phyloP scores from a whole-genome alignment of 2,329 filamentous ascomycete species.

The Fusarium tjaetaba region DNA sequence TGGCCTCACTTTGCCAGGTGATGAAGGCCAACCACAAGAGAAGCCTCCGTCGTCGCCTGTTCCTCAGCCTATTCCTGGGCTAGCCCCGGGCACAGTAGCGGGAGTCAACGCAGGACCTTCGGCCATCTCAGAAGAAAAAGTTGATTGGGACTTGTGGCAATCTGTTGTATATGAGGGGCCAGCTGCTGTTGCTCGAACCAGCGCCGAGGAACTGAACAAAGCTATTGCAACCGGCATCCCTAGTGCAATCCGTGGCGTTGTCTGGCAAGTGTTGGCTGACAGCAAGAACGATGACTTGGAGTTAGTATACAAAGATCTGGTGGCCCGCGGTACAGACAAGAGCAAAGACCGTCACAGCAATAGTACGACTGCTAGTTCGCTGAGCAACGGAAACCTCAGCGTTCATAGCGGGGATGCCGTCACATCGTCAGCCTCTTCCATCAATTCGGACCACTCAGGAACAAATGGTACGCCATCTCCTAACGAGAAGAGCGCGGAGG shows the following conservation, averaged over 20 bases:
- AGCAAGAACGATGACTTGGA: slow-evolving; percentile 95
- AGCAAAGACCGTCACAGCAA: slow-evolving; percentile 72
- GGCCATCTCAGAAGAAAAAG: slow-evolving; percentile 74
- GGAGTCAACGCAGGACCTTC: slow-evolving; percentile 82
- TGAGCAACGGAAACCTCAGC: slow-evolving; percentile 64
- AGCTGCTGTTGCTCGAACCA: slow-evolving; percentile 85
- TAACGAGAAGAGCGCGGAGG: slow-evolving; percentile 71
- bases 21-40: slow-evolving; percentile 44
- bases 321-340: slow-evolving; percentile 82
- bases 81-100: slow-evolving; percentile 87
- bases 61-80: slow-evolving; percentile 72
- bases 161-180: slow-evolving; percentile 94
- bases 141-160: slow-evolving; percentile 99
- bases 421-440: slow-evolving; percentile 83
- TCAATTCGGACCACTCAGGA: slow-evolving; percentile 80
- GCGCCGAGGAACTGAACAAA: slow-evolving; percentile 86
- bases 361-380: slow-evolving; percentile 60
- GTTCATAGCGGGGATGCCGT: slow-evolving; percentile 71
- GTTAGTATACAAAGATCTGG: slow-evolving; percentile 83
- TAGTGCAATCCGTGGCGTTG: slow-evolving; percentile 93
- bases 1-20: slow-evolving; percentile 38
- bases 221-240: slow-evolving; percentile 95
- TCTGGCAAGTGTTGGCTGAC: slow-evolving; percentile 97
- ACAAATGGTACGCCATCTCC: slow-evolving; percentile 66
- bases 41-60: slow-evolving; percentile 58